Conservation (phyloP, 441 rosid species). For the Adansonia grandidieri region DNA sequence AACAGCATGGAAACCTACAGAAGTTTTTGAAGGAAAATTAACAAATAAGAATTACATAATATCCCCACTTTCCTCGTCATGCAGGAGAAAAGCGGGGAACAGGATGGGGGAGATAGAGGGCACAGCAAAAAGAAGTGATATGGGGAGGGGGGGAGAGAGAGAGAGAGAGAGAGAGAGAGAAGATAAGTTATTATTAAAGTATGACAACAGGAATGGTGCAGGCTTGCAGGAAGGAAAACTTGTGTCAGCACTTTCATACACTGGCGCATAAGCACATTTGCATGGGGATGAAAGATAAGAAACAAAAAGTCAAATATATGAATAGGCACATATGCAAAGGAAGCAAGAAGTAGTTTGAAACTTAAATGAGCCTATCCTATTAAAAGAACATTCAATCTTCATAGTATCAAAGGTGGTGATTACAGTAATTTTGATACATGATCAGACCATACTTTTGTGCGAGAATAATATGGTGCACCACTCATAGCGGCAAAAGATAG, state of each 20-base stretch:
- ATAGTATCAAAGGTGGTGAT: neutral
- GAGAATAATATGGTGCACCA: neutral
- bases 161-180: neutral
- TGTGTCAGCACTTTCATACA: constrained; percentile 12
- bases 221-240: neutral
- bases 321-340: constrained; percentile 14
- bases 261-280: constrained; percentile 1
- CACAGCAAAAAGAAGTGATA: neutral
- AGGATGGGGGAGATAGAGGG: neutral
- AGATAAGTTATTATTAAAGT: neutral
- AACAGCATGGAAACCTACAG: constrained; percentile 76
- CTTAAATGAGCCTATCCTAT: constrained; percentile 3
- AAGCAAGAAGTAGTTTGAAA: neutral
- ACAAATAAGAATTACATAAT: constrained; percentile 5
- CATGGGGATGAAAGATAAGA: neutral
- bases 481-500: neutral
- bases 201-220: neutral
- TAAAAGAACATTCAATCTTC: neutral
- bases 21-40: constrained; percentile 20
- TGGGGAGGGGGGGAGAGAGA: neutral
- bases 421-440: neutral
- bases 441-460: neutral
- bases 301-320: neutral
- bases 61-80: constrained; percentile 1
- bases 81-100: neutral